phyloP scores from a whole-genome alignment of 805 yeast species.

The Schizosaccharomyces lindneri region DNA sequence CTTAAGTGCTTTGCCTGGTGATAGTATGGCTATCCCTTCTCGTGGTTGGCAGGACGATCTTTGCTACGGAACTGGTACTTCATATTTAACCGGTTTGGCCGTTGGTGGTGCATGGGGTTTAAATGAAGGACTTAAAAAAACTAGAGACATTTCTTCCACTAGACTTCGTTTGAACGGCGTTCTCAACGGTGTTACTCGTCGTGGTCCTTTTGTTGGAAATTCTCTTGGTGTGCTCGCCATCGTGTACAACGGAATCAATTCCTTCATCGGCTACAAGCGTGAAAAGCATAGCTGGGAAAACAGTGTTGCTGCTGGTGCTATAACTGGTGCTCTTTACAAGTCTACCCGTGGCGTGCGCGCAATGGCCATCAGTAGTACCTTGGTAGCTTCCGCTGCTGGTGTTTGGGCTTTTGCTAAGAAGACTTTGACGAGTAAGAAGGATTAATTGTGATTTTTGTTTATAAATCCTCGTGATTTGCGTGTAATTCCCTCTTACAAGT shows the following conservation, averaged over 20 bases:
- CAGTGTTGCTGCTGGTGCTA: constrained; percentile 68
- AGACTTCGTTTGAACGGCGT: constrained; percentile 71
- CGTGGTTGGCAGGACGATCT: constrained; percentile 94
- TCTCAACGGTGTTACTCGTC: constrained; percentile 71
- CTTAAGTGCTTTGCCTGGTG: constrained; percentile 53
- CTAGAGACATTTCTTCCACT: constrained; percentile 53
- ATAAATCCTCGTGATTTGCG: too few relatives aligned
- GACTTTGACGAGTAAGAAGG: not conserved
- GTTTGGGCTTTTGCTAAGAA: constrained; percentile 70
- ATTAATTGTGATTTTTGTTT: not conserved
- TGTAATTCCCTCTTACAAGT: not conserved
- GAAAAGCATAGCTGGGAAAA: constrained; percentile 74
- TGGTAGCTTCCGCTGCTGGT: constrained; percentile 77
- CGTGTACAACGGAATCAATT: constrained; percentile 63
- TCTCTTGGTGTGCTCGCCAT: constrained; percentile 84
- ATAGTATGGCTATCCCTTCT: constrained; percentile 79
- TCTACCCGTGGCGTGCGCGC: constrained; percentile 67
- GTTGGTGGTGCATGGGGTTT: constrained; percentile 76
- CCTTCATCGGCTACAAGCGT: constrained; percentile 52
- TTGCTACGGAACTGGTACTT: constrained; percentile 93
- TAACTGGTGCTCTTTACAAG: constrained; percentile 79
- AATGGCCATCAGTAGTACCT: constrained; percentile 61
- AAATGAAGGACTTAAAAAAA: constrained; percentile 56
- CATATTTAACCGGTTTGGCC: constrained; percentile 60
- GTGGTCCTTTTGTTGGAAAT: constrained; percentile 92